Evolutionary conservation across 2,329 filamentous ascomycete genomes (phyloP).

Genomic region (Ilyonectria sp.): DNA sequence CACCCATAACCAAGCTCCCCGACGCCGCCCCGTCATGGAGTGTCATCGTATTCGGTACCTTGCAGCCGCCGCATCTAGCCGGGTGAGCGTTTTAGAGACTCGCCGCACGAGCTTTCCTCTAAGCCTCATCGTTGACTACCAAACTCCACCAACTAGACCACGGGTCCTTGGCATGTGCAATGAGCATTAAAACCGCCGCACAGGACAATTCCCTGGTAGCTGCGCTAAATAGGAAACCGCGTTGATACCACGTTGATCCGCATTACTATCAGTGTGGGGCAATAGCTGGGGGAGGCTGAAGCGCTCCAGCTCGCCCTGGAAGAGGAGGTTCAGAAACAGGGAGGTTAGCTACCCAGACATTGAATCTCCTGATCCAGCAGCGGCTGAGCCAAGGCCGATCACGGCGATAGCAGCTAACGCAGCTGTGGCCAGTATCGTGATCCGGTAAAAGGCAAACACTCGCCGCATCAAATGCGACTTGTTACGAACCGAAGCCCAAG

Average conservation of each 20-base stretch:
- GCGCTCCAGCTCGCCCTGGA: slow-evolving; percentile 1
- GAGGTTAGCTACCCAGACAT: neutral
- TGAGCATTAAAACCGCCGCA: slow-evolving; percentile 22
- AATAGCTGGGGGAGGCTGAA: slow-evolving; percentile 30
- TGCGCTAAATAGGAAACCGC: slow-evolving; percentile 40
- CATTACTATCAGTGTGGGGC: slow-evolving; percentile 35
- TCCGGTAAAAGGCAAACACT: slow-evolving; percentile 16
- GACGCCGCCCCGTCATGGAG: slow-evolving; percentile 25
- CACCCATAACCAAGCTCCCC: slow-evolving; percentile 21
- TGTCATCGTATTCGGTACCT: slow-evolving; percentile 37
- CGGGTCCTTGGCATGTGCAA: slow-evolving; percentile 12
- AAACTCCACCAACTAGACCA: slow-evolving; percentile 13
- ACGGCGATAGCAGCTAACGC: neutral
- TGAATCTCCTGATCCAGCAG: slow-evolving; percentile 6
- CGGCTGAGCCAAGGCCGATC: slow-evolving; percentile 10
- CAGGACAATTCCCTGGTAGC: slow-evolving; percentile 37
- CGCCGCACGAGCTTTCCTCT: slow-evolving; percentile 33
- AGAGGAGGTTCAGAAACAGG: slow-evolving; percentile 5
- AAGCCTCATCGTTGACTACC: slow-evolving; percentile 35
- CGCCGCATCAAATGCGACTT: slow-evolving; percentile 27
- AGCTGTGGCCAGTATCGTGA: slow-evolving; percentile 12
- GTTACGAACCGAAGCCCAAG: slow-evolving; percentile 20
- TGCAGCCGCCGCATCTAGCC: slow-evolving; percentile 43
- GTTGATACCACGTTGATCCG: slow-evolving; percentile 37
- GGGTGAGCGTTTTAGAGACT: slow-evolving; percentile 33